Conservation (phyloP, 139 green algal species). For the Prasinococcaceae sp. region DNA sequence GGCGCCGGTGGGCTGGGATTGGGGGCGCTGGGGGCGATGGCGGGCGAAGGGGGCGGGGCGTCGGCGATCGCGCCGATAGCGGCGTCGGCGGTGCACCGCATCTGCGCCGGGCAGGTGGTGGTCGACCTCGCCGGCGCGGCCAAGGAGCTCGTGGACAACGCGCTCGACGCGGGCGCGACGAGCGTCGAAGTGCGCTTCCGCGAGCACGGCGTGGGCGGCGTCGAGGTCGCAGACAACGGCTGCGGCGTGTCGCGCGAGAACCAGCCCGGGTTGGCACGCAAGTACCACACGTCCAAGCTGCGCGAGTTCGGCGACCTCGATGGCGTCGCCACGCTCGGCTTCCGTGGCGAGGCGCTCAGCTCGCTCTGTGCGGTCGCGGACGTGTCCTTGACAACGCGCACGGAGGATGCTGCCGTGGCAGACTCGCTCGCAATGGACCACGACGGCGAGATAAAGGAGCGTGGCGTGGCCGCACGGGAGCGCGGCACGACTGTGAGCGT, state of each 20-base stretch:
- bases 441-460: constrained; percentile 22
- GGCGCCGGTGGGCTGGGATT: too few relatives aligned
- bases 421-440: constrained; percentile 52
- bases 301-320: constrained; percentile 58
- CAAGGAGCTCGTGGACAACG: constrained; percentile 91
- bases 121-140: constrained; percentile 55
- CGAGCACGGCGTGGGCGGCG: constrained; percentile 66
- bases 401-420: constrained; percentile 30
- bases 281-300: constrained; percentile 95
- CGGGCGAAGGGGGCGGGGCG: too few relatives aligned
- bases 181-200: constrained; percentile 73
- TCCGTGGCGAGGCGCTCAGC: constrained; percentile 84
- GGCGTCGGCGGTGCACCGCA: constrained; percentile 12
- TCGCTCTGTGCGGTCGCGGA: constrained; percentile 67
- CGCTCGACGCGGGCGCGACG: constrained; percentile 79
- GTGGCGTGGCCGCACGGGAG: too few relatives aligned
- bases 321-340: constrained; percentile 73
- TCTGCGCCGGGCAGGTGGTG: constrained; percentile 64
- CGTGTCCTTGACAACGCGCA: constrained; percentile 63
- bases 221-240: constrained; percentile 94
- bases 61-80: constrained; percentile 11
- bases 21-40: too few relatives aligned
- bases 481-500: constrained; percentile 79
- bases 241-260: constrained; percentile 51
- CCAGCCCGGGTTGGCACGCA: constrained; percentile 59